Evolutionary conservation across 495 filamentous ascomycete species (phyloP), one percentile per base, ranked within the genome.

Genomic region (Xylaria flabelliformis): DNA sequence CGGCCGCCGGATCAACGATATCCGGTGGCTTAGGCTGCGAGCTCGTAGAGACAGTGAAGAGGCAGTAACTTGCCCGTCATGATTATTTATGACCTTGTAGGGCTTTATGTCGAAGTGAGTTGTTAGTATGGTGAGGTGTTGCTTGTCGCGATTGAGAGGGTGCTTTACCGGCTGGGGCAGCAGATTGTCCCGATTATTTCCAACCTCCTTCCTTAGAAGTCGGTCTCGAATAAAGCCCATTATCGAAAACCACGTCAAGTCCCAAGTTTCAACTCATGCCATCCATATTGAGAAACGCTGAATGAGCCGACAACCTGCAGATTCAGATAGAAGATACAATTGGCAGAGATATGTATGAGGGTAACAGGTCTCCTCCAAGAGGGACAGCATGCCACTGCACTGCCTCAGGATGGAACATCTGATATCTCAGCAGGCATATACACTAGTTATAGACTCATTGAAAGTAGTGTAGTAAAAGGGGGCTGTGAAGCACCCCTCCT

Each of bases 221-320:
- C 51, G 51, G 51, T 55, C 51, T 55, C 51, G 51, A 55, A 55
- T 55, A 24, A 29, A 55, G 51, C 51, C 51, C 51, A 55, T 55
- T 55, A 24, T 55, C 13, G 24, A 55, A 12, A 29, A 15, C 10
- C 13, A 29, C 3, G 51, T 24, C 24, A 55, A 55, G 10, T 29
- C 10, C 3, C 24, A 12, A 12, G 13, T 55, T 29, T 24, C 1
- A 55, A 15, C 24, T 55, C 51, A 53, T 9, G 10, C 7, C 9
- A 29, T 29, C 24, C 4, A 55, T 15, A 29, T 29, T 29, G 51
- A 55, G 12, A 24, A 55, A 29, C 50, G 50, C 10, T 24, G 12
- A 29, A 26, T 55, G 13, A 12, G 51, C 51, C 24, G 51, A 55
- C 10, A 29, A 29, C 24, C 29, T 55, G 24, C 10, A 29, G 51